These are phyloP conservation scores for Lactarius hengduanensis DNA, from an alignment of 768 basidiomycete species.

Conservation along the genomic window DNA sequence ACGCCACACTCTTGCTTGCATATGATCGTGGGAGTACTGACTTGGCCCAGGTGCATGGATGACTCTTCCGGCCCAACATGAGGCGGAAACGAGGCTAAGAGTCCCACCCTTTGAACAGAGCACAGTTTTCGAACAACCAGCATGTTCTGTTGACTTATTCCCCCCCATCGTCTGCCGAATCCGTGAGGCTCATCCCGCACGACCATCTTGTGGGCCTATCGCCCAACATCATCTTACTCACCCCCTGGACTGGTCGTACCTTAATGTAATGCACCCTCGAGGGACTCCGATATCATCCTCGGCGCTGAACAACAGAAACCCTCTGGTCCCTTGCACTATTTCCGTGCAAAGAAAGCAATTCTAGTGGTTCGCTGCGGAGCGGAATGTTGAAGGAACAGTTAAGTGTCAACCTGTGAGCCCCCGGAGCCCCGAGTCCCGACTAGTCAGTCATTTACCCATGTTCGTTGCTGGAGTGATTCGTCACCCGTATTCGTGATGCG, in stretches of 20 bases:
- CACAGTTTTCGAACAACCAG: background rate
- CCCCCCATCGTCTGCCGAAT: background rate
- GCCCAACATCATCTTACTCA: background rate
- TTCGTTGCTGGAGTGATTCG: conserved; percentile 2
- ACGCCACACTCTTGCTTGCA: background rate
- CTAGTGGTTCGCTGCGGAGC: conserved; percentile 3
- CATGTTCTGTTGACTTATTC: background rate
- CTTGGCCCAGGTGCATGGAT: no score
- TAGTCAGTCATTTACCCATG: conserved; percentile 10
- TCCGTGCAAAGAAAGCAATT: conserved; percentile 5
- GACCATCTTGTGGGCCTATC: background rate
- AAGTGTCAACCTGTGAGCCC: background rate
- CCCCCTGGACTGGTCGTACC: conserved; percentile 3
- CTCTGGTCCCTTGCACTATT: background rate
- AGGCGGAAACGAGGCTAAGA: conserved; percentile 15
- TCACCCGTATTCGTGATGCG: conserved; percentile 10
- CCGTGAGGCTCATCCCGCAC: conserved; percentile 1
- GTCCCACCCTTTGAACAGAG: conserved; percentile 1
- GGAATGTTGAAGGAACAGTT: background rate
- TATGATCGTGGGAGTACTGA: conserved; percentile 1
- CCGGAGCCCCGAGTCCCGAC: background rate
- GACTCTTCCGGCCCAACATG: background rate
- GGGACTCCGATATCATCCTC: background rate
- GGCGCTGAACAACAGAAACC: background rate
- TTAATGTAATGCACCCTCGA: conserved; percentile 8